phyloP scores from a whole-genome alignment of 202 grass and related monocot species.

The Schoenoplectus triqueter region DNA sequence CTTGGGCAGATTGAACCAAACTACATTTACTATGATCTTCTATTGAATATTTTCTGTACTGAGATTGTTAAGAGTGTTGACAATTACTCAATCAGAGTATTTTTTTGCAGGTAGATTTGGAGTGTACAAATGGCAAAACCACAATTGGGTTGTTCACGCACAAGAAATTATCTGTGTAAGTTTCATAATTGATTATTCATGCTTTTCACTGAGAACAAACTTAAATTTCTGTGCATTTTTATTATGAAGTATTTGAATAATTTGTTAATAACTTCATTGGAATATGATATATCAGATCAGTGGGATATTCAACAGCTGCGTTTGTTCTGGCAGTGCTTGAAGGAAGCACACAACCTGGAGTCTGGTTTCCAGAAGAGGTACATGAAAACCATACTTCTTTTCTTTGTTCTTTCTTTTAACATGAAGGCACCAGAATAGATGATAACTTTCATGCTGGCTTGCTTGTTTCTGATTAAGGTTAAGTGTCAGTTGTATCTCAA shows the following conservation, averaged over 20 bases:
- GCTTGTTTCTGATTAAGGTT: neutral
- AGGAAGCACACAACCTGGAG: conserved; percentile 75
- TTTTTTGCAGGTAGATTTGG: conserved; percentile 78
- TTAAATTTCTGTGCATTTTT: conserved; percentile 8
- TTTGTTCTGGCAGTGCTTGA: conserved; percentile 85
- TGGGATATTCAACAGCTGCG: conserved; percentile 57
- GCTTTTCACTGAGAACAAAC: neutral
- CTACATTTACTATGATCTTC: neutral
- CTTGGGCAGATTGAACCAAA: conserved; percentile 1
- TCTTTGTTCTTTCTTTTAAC: neutral
- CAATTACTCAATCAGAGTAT: neutral
- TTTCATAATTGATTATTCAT: conserved; percentile 32
- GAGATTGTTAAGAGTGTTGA: neutral
- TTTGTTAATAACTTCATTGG: neutral
- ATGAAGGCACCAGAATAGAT: neutral
- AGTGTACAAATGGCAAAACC: conserved; percentile 70
- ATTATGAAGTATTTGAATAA: neutral
- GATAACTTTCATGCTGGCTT: neutral
- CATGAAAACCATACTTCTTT: neutral
- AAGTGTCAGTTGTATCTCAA: conserved; percentile 8
- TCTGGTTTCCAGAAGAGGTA: conserved; percentile 95
- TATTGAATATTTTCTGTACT: neutral
- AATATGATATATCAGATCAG: conserved; percentile 53
- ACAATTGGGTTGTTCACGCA: conserved; percentile 85
- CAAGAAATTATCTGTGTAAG: conserved; percentile 85